Evolutionary conservation across 805 yeast species (phyloP).

Genomic region (Lipomyces kockii): DNA sequence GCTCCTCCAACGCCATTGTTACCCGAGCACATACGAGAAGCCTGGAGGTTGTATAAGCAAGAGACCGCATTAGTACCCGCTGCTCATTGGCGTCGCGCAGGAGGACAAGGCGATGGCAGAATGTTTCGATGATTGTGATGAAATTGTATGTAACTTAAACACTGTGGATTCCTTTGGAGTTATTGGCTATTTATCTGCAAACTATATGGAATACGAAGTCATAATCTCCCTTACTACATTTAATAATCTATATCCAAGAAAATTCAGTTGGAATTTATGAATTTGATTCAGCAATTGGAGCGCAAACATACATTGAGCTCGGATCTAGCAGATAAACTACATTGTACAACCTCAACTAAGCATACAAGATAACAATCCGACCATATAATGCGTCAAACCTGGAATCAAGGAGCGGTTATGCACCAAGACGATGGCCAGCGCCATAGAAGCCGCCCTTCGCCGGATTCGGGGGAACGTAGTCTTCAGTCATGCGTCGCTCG

Average conservation of each 20-base stretch:
- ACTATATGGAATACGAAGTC: no score
- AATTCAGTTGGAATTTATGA: neutral
- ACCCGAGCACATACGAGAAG: constrained; percentile 87
- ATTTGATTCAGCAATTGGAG: neutral
- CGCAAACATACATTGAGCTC: neutral
- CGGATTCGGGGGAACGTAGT: constrained; percentile 70
- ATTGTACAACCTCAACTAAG: neutral
- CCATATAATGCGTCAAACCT: neutral
- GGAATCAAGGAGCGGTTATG: constrained; percentile 42
- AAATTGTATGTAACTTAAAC: neutral
- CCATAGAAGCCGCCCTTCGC: constrained; percentile 70
- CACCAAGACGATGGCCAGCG: constrained; percentile 82
- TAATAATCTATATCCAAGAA: neutral
- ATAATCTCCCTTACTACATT: neutral
- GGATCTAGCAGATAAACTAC: neutral
- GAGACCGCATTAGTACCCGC: constrained; percentile 69
- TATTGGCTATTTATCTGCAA: neutral
- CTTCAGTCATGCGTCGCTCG: constrained; percentile 78
- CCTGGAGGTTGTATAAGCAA: constrained; percentile 74
- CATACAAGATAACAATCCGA: neutral
- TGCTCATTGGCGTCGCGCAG: constrained; percentile 72
- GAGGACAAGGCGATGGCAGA: constrained; percentile 71
- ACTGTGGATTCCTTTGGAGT: neutral
- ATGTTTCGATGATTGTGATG: constrained; percentile 58
- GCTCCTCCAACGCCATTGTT: constrained; percentile 56